Evolutionary conservation across 2,329 filamentous ascomycete genomes (phyloP), one percentile per base, ranked within the genome.

Genomic region (Penicillium occitanis): DNA sequence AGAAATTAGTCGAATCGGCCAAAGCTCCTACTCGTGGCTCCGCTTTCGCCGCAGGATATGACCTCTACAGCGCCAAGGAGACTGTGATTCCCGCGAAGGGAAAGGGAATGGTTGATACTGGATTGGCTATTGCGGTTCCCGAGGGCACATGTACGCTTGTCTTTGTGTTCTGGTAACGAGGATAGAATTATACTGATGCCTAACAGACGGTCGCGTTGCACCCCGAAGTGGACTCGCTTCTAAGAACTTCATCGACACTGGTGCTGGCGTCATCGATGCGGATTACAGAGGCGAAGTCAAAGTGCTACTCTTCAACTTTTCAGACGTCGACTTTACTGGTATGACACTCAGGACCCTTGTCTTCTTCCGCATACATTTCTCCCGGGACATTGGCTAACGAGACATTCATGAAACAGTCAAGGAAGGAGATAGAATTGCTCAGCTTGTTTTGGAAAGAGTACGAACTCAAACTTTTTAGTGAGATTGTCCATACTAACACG

Each of bases 201-300:
- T 48, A 48, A n/a, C 48, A 94, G 92, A 98, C 77, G 94, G 94
- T 71, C 90, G 93, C 66, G 88, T 97, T 64, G 93, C 93, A 2
- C 93, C 93, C 10, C 91, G 93, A 70, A 95, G 91, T n/a, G 93
- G 93, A 58, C 89, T 97, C 42, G 94, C 94, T 2, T 85, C 89
- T 68, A 99, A 99, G 83, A 88, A 98, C 82, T 95, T 93, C 81
- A 98, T 99, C 77, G 93, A 97, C 78, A 95, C 91, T 0, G 93
- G 96, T 69, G 95, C 95, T 0, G 95, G 95, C 64, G 95, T 99
- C 70, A 98, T 99, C 73, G 95, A 99, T 79, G 93, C 94, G 40
- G 95, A 99, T 80, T 99, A 99, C 83, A 87, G 95, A 42, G 95
- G 95, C 22, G 91, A 91, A 71, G 90, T 99, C 73, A 97, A 96